phyloP scores from a whole-genome alignment of 345 rosid species.

The Brassica nigra region DNA sequence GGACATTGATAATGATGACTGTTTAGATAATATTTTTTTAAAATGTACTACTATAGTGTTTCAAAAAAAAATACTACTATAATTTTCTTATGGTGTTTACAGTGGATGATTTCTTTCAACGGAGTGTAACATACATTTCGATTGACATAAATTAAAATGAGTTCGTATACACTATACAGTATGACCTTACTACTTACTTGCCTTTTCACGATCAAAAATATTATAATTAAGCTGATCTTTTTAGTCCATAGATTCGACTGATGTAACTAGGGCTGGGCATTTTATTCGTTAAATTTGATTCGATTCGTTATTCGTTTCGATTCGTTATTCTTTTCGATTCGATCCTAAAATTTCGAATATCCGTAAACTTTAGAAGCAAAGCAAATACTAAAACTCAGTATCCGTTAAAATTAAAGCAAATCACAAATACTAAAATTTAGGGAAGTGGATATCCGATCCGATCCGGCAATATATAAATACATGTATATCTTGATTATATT shows the following conservation, averaged over 20 bases:
- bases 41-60: neutral
- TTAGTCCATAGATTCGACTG: conserved; percentile 27
- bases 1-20: neutral
- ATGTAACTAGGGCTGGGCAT: neutral
- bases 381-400: too few relatives aligned
- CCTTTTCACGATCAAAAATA: neutral
- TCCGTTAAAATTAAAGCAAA: too few relatives aligned
- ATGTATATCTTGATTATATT: too few relatives aligned
- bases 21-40: neutral
- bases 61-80: neutral
- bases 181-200: conserved; percentile 1
- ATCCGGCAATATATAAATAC: too few relatives aligned
- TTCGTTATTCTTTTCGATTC: too few relatives aligned
- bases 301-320: too few relatives aligned
- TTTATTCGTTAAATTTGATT: too few relatives aligned
- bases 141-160: neutral
- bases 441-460: too few relatives aligned
- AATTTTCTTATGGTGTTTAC: neutral
- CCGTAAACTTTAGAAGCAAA: too few relatives aligned
- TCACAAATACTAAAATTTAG: too few relatives aligned
- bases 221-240: conserved; percentile 16
- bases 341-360: too few relatives aligned
- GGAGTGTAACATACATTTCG: neutral
- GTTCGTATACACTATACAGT: neutral
- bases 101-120: neutral